phyloP scores from a whole-genome alignment of 2,329 filamentous ascomycete species.

The Canariomyces notabilis region DNA sequence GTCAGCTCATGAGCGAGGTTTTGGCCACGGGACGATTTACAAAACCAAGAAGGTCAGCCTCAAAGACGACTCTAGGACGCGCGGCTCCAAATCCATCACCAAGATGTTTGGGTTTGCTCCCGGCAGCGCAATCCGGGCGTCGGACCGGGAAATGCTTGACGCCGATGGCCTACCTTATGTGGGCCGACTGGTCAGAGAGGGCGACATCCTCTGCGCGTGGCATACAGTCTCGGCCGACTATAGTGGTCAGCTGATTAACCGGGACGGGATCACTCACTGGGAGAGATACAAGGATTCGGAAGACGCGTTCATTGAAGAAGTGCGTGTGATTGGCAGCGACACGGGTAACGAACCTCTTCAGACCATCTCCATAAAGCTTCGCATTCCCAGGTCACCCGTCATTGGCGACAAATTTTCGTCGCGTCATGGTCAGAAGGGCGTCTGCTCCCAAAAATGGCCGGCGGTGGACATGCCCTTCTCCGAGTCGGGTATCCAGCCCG shows the following conservation, averaged over 20 bases:
- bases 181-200: slow-evolving; percentile 71
- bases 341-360: slow-evolving; percentile 78
- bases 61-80: slow-evolving; percentile 68
- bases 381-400: slow-evolving; percentile 81
- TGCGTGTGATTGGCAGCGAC: slow-evolving; percentile 84
- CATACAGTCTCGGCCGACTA: slow-evolving; percentile 82
- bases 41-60: slow-evolving; percentile 92
- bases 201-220: slow-evolving; percentile 82
- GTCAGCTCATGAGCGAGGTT: slow-evolving; percentile 89
- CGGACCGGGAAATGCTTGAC: slow-evolving; percentile 69
- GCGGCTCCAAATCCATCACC: slow-evolving; percentile 62
- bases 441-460: slow-evolving; percentile 93
- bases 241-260: slow-evolving; percentile 72
- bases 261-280: slow-evolving; percentile 79
- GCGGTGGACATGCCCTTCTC: slow-evolving; percentile 92
- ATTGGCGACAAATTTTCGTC: slow-evolving; percentile 99
- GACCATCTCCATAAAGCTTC: slow-evolving; percentile 86
- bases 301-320: slow-evolving; percentile 83
- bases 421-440: slow-evolving; percentile 96
- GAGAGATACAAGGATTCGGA: slow-evolving; percentile 95
- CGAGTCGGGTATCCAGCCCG: slow-evolving; percentile 92
- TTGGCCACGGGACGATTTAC: slow-evolving; percentile 93
- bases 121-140: slow-evolving; percentile 63
- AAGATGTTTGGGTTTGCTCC: slow-evolving; percentile 92
- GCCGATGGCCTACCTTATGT: slow-evolving; percentile 81